Evolutionary conservation across 2,329 filamentous ascomycete genomes (phyloP).

Genomic region (Ceratocystiopsis sp.): DNA sequence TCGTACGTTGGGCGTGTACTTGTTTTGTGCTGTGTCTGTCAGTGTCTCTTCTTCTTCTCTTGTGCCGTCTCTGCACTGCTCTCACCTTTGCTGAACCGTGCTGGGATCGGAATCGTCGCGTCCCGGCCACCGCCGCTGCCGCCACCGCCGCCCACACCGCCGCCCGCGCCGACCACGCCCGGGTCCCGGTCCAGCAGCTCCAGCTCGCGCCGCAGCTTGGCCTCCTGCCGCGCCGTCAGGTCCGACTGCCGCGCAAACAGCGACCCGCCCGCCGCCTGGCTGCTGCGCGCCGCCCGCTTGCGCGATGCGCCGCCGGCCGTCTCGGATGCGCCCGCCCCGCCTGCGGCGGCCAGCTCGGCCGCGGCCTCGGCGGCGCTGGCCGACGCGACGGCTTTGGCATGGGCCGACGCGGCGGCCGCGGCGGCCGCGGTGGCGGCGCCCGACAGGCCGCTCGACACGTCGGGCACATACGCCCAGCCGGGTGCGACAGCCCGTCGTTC

Average conservation of each 20-base stretch:
- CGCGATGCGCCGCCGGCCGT: conserved; percentile 22
- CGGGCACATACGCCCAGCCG: conserved; percentile 85
- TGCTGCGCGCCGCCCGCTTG: conserved; percentile 49
- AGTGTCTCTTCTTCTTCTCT: too few species aligned
- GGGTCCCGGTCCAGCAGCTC: conserved; percentile 72
- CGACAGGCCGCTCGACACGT: conserved; percentile 26
- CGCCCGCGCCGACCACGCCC: conserved; percentile 46
- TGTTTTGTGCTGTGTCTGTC: conserved; percentile 23
- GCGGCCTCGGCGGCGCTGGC: neutral
- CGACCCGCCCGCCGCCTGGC: conserved; percentile 14
- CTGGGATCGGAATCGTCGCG: conserved; percentile 50
- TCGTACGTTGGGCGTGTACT: conserved; percentile 53
- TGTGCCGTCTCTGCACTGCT: too few species aligned
- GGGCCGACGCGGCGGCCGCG: conserved; percentile 26
- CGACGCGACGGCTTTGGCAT: conserved; percentile 18
- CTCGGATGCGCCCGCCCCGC: conserved; percentile 29
- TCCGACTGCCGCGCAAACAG: conserved; percentile 23
- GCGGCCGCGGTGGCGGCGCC: conserved; percentile 35
- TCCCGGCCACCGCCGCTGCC: conserved; percentile 26
- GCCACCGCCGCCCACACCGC: conserved; percentile 1
- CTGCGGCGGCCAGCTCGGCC: conserved; percentile 43
- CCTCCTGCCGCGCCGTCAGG: conserved; percentile 64
- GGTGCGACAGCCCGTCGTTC: conserved; percentile 53
- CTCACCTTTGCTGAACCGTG: conserved; percentile 24
- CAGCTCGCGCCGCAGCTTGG: conserved; percentile 65